Evolutionary conservation across 805 yeast genomes (phyloP), one percentile per base, ranked within the genome.

Genomic region (Lachancea sp.): DNA sequence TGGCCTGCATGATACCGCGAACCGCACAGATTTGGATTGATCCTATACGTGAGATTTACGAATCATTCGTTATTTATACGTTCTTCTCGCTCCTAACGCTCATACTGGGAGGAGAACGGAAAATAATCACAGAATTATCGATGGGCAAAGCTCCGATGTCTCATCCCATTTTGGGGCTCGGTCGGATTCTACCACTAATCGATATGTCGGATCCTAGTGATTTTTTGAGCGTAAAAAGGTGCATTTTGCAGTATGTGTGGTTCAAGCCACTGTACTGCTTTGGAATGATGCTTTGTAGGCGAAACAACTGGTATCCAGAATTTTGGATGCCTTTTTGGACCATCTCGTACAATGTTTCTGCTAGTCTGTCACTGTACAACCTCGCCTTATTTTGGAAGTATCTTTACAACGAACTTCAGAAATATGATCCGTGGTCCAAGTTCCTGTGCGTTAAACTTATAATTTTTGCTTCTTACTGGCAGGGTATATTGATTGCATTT

Each of bases 391-490:
- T 92, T 60, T 92, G 98, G 98, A 81, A 78, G 56, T 85, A 95
- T 50, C 68, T 92, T n/a, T 79, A 83, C 64, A 58, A 56, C 2
- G 97, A 89, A 52, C 69, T 92, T 49, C 72, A 67, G 39, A 83
- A 81, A 1, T 89, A 81, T 65, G 75, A 85, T 40, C 97, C 97
- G 3, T 79, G 92, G 75, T 88, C 94, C 8, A 89, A 89, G 63
- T 92, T 92, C 59, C 60, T 92, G 29, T 88, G 97, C 64, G 95
- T 92, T 34, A 92, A 92, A 56, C 71, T 88, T 47, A 87, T 92
- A 40, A 89, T 92, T 36, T 92, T 92, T 70, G 97, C 96, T 18
- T 84, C 96, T n/a, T 92, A 88, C 59, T 92, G 99, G 99, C 98
- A 92, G 58, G 87, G 94, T 0, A 64, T 83, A 7, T 48, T 79